Evolutionary conservation across 177 flowering plant genomes (phyloP).

Genomic region (Vitis hybrid): DNA sequence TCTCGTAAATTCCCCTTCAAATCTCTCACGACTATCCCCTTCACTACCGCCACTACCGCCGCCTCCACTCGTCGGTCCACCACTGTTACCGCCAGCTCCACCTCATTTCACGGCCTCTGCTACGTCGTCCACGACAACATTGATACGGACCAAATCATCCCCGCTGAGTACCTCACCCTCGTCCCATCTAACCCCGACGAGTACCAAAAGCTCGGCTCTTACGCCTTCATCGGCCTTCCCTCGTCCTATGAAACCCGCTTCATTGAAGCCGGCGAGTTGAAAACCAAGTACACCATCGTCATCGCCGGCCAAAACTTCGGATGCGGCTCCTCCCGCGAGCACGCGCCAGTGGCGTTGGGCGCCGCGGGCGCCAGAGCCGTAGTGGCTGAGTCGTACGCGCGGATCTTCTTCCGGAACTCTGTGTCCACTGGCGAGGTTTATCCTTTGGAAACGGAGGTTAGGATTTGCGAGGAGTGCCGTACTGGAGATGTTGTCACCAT

Average conservation of each 20-base stretch:
- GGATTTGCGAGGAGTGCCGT: constrained; percentile 78
- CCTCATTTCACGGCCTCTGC: constrained; percentile 80
- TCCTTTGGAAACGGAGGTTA: constrained; percentile 78
- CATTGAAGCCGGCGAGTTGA: constrained; percentile 48
- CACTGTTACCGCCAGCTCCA: constrained; percentile 18
- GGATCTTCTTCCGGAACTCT: constrained; percentile 89
- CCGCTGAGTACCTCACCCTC: constrained; percentile 89
- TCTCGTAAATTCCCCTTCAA: no score
- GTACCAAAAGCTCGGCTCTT: constrained; percentile 85
- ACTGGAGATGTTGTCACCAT: constrained; percentile 86
- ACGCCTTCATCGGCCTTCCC: constrained; percentile 79
- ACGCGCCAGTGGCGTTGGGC: constrained; percentile 91
- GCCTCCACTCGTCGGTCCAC: constrained; percentile 14
- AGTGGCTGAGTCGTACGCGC: constrained; percentile 89
- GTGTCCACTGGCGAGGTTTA: constrained; percentile 92
- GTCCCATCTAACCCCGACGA: constrained; percentile 92
- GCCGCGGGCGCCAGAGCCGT: constrained; percentile 80
- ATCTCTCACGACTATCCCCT: background rate
- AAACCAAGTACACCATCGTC: constrained; percentile 60
- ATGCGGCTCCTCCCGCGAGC: constrained; percentile 94
- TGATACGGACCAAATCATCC: constrained; percentile 97
- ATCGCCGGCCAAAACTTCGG: constrained; percentile 89
- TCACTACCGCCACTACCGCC: constrained; percentile 19
- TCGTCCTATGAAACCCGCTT: constrained; percentile 56
- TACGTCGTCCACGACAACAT: constrained; percentile 90